Conservation (phyloP, 331 rosid species). For the Dryas integrifolia region DNA sequence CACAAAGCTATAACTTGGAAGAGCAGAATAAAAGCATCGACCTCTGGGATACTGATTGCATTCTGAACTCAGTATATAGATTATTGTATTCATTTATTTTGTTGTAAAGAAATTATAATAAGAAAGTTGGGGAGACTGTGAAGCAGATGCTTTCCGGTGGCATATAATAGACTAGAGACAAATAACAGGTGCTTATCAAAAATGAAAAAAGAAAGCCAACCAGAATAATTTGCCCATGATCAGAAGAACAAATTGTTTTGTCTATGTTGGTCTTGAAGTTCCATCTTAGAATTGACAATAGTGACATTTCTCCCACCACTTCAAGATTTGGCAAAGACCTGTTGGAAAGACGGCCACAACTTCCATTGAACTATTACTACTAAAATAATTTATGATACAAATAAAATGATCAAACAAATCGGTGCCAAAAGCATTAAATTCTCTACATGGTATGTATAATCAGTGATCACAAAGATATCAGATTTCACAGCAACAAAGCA, state of each 20-base stretch:
- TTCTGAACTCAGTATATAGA: not conserved
- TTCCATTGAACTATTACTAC: constrained; percentile 15
- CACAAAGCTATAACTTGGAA: constrained; percentile 20
- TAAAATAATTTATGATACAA: not conserved
- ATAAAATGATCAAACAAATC: constrained; percentile 9
- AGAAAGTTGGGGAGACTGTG: not conserved
- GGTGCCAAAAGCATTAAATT: constrained; percentile 16
- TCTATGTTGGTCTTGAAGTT: constrained; percentile 59
- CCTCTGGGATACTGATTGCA: not conserved
- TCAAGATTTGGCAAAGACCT: constrained; percentile 79
- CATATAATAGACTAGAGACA: not conserved
- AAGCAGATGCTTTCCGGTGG: not conserved
- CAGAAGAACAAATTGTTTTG: constrained; percentile 65
- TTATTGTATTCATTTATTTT: too few relatives aligned
- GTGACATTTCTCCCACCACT: constrained; percentile 59
- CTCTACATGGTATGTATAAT: not conserved
- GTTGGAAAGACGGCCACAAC: constrained; percentile 28
- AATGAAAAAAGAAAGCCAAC: constrained; percentile 40
- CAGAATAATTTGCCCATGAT: constrained; percentile 73
- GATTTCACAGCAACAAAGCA: constrained; percentile 14
- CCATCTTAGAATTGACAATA: constrained; percentile 73
- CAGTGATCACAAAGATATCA: constrained; percentile 6
- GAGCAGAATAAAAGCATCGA: not conserved
- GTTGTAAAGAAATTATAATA: too few relatives aligned
- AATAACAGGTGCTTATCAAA: constrained; percentile 12